Evolutionary conservation across 2,329 filamentous ascomycete genomes (phyloP), one percentile per base, ranked within the genome.

Genomic region (Periconia sp.): DNA sequence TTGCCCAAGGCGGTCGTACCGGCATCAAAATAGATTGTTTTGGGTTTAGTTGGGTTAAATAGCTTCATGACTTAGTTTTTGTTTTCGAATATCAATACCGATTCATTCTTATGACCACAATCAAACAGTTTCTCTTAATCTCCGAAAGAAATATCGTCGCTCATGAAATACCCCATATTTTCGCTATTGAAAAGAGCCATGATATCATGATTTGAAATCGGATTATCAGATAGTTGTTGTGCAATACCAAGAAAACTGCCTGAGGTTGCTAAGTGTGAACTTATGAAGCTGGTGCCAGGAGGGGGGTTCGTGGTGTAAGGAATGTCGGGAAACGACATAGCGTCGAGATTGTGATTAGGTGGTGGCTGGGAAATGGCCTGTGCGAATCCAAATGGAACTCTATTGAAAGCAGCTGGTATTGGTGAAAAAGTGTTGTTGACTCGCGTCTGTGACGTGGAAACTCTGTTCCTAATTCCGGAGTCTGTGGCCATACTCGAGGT

Each of bases 1-100:
- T 52, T 75, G 23, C 60, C 68, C 35, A 77, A 76, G 57, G 71
- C 75, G 6, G 51, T 59, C 18, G 49, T 53, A 10, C 57, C 61
- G 6, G 54, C 57, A 35, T 59, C 54, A 5, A 49, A 54, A 31
- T 64, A 46, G 52, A 37, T 13, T 2, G 2, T 23, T 47, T 35
- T 44, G 1, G 33, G n/a, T 44, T 46, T 41, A 2, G n/a, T 18
- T 41, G 2, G 30, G 8, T 43, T 42, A 30, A 2, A 5, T 40
- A 23, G 33, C 8, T 30, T 42, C 30, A 40, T 27, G 8, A 8
- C 8, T 27, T 27, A 27, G 3, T 27, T 27, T 27, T 8, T 5
- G 23, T 3, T 3, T 27, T n/a, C n/a, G 20, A 46, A 2, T 45
- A 13, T 17, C 14, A 10, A 27, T 18, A 47, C 19, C 35, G 30